These are phyloP conservation scores for Fusarium oligoseptatum DNA, from an alignment of 2,329 filamentous ascomycete species.

Conservation along the genomic window DNA sequence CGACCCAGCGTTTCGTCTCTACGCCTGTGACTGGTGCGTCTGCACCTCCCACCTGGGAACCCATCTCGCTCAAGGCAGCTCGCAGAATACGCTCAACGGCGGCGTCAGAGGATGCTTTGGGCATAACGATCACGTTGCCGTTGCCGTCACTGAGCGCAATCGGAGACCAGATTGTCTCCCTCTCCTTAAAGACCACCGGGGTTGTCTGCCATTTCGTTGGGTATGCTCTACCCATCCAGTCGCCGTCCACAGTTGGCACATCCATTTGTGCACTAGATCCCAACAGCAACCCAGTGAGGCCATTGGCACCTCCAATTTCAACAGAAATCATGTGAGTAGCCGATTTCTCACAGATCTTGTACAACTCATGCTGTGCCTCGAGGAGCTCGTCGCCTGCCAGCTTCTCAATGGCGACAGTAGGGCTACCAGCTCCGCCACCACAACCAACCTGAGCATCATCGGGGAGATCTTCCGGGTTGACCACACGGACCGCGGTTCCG, in stretches of 20 bases:
- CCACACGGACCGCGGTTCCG: constrained; percentile 64
- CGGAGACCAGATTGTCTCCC: constrained; percentile 59
- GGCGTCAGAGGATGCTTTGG: constrained; percentile 59
- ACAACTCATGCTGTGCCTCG: constrained; percentile 65
- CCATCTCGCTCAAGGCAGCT: constrained; percentile 67
- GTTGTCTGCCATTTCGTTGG: constrained; percentile 69
- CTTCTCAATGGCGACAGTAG: constrained; percentile 72
- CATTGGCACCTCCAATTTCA: constrained; percentile 77
- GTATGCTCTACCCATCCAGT: constrained; percentile 70
- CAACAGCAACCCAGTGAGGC: constrained; percentile 69
- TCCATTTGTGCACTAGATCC: constrained; percentile 67
- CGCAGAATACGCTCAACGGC: constrained; percentile 65
- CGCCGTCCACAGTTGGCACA: constrained; percentile 65
- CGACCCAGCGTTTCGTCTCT: constrained; percentile 64
- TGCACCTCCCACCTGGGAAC: constrained; percentile 63
- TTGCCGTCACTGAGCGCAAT: constrained; percentile 65
- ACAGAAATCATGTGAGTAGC: constrained; percentile 72
- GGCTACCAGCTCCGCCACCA: constrained; percentile 70
- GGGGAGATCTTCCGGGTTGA: constrained; percentile 63
- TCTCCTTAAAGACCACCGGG: constrained; percentile 64
- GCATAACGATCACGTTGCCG: constrained; percentile 64
- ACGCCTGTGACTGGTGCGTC: constrained; percentile 63
- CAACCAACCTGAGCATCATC: constrained; percentile 67
- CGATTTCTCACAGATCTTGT: constrained; percentile 60
- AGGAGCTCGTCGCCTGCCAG: constrained; percentile 69